Evolutionary conservation across 2,329 filamentous ascomycete species (phyloP).

Genomic region (Diaporthe citriasiana): DNA sequence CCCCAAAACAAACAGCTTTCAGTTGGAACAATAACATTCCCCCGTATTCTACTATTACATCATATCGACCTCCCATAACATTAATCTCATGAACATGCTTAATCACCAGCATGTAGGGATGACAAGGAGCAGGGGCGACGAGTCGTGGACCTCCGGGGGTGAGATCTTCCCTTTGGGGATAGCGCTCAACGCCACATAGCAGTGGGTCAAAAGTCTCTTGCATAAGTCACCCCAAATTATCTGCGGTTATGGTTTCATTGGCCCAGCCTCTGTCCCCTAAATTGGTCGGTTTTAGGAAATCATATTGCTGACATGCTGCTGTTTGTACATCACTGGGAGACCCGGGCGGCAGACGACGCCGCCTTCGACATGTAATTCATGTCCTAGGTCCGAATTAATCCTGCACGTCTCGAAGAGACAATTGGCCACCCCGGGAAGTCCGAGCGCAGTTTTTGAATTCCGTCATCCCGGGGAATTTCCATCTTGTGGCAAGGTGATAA

Average conservation of each 20-base stretch:
- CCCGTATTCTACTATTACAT: not conserved
- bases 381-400: not conserved
- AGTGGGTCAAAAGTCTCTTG: not conserved
- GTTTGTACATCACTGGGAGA: not conserved
- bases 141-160: not conserved
- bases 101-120: not conserved
- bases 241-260: not conserved
- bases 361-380: not conserved
- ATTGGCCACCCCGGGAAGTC: not conserved
- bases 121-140: constrained; percentile 2
- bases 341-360: not conserved
- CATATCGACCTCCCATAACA: not conserved
- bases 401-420: not conserved
- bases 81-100: not conserved
- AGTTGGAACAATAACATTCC: not conserved
- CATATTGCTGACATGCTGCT: not conserved
- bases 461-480: not conserved
- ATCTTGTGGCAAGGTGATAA: not conserved
- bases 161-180: not conserved
- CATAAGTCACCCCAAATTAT: constrained; percentile 1
- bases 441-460: no score
- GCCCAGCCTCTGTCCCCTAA: not conserved
- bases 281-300: not conserved
- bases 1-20: not conserved
- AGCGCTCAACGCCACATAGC: constrained; percentile 7